These are phyloP conservation scores for Plasmodium gallinaceum DNA, from an alignment of 169 alveolate genomes.

Conservation along the genomic window DNA sequence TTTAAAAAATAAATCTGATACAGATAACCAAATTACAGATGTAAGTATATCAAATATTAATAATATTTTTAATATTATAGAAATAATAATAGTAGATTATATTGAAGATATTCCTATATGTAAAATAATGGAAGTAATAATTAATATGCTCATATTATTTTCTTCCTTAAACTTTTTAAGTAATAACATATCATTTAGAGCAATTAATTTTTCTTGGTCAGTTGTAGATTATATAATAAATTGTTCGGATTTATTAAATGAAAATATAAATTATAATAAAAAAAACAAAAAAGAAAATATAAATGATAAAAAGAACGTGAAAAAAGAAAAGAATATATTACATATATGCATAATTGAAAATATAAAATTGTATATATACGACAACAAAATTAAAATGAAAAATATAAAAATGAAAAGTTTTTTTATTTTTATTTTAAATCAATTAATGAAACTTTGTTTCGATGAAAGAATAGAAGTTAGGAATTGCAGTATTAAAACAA, in stretches of 20 bases:
- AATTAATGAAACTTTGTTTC: slow-evolving; percentile 67
- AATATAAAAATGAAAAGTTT: slow-evolving; percentile 74
- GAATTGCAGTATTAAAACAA: slow-evolving; percentile 76
- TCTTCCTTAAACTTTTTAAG: slow-evolving; percentile 51
- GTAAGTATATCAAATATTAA: slow-evolving; percentile 61
- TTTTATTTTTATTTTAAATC: slow-evolving; percentile 65
- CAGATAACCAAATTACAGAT: slow-evolving; percentile 29
- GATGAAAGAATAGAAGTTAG: slow-evolving; percentile 77
- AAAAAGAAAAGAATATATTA: slow-evolving; percentile 14
- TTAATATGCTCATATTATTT: slow-evolving; percentile 68
- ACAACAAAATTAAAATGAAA: slow-evolving; percentile 61
- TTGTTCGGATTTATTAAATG: slow-evolving; percentile 37
- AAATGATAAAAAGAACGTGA: neutral
- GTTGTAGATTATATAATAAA: slow-evolving; percentile 61
- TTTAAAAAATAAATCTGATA: neutral
- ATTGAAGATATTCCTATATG: slow-evolving; percentile 76
- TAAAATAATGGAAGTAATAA: slow-evolving; percentile 67
- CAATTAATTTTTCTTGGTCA: slow-evolving; percentile 73
- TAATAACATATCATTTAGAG: slow-evolving; percentile 65
- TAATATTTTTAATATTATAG: slow-evolving; percentile 61
- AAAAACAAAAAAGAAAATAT: neutral
- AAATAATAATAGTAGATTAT: slow-evolving; percentile 67
- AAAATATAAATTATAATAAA: neutral
- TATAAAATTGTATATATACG: slow-evolving; percentile 47
- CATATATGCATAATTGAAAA: slow-evolving; percentile 45